Evolutionary conservation across 805 yeast genomes (phyloP).

Genomic region (Kuraishia hungarica): DNA sequence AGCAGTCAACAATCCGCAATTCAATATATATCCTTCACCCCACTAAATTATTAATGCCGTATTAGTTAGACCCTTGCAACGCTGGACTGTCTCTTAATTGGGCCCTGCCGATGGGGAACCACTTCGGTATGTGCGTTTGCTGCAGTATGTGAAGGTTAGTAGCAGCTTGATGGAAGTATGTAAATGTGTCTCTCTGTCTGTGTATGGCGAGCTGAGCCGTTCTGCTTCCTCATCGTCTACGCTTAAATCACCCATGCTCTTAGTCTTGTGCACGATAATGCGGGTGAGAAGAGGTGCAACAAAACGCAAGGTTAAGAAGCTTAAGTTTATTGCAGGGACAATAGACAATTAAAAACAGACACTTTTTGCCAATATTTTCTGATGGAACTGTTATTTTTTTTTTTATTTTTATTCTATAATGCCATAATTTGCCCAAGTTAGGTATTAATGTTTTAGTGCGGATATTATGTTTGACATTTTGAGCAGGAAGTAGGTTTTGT

Average conservation of each 20-base stretch:
- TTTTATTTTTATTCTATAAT: no score
- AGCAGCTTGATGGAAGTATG: not conserved
- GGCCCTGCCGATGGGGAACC: not conserved
- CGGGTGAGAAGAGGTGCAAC: not conserved
- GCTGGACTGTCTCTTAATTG: not conserved
- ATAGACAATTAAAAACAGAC: no score
- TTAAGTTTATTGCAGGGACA: no score
- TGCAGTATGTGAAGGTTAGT: not conserved
- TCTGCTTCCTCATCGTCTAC: not conserved
- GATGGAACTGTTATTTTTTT: no score
- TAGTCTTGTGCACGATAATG: not conserved
- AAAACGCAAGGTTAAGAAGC: not conserved
- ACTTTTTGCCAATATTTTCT: no score
- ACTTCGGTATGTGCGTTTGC: not conserved
- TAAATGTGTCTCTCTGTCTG: not conserved
- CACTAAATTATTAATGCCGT: not conserved
- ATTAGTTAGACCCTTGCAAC: not conserved
- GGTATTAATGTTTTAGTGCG: no score
- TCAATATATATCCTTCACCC: no score
- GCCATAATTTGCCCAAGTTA: no score
- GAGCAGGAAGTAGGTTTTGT: not conserved
- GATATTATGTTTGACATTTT: no score
- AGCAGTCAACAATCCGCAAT: not conserved
- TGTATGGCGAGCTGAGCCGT: not conserved
- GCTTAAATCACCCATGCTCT: not conserved